Evolutionary conservation across 1,284 basidiomycete genomes (phyloP).

Genomic region (Fomitopsis palustris): DNA sequence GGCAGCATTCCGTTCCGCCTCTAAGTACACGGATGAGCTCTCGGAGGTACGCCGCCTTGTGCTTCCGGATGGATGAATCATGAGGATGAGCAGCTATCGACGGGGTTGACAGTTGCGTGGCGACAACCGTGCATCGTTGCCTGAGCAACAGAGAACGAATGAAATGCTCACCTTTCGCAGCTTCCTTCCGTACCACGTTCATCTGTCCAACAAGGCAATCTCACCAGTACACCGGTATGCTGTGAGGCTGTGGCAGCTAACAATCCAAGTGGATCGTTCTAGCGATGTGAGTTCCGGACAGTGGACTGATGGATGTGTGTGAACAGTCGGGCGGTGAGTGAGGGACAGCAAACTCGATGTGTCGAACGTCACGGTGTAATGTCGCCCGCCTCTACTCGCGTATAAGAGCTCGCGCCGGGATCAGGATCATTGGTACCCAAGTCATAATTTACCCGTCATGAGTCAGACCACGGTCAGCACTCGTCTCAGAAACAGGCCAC

Average conservation of each 20-base stretch:
- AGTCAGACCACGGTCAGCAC: constrained; percentile 10
- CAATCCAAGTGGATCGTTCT: background rate
- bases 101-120: constrained; percentile 1
- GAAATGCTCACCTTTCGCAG: constrained; percentile 6
- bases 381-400: background rate
- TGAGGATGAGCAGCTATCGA: background rate
- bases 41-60: background rate
- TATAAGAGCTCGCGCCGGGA: constrained; percentile 1
- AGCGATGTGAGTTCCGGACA: background rate
- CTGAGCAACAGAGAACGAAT: background rate
- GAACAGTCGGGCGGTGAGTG: background rate
- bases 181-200: constrained; percentile 13
- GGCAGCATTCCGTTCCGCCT: background rate
- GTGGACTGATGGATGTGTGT: background rate
- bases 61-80: background rate
- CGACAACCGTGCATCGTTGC: background rate
- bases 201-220: background rate
- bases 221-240: background rate
- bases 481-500: background rate
- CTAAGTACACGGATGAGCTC: background rate
- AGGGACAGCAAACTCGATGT: background rate
- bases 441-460: constrained; percentile 7
- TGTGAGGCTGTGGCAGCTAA: background rate
- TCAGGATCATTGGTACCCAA: background rate
- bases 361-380: background rate